Base-by-base conservation (phyloP, 768 basidiomycete genomes). In the Termitomyces bulborhizus region DNA sequence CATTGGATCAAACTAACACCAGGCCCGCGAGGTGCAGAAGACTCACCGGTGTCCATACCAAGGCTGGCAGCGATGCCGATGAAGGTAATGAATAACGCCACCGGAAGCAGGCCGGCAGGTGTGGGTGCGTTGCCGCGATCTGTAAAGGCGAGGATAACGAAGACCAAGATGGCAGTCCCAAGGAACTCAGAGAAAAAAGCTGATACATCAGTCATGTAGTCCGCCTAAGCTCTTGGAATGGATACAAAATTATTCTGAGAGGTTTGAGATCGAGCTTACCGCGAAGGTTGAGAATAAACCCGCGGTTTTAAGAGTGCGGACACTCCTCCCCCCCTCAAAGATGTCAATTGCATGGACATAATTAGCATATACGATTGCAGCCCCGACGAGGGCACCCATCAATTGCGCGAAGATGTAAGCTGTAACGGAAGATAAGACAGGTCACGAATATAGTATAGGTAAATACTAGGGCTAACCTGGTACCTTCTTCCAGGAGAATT, bases 401-500 rank as follows among this genome's bases (percentile, higher is more conserved):
- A 84, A 59, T 62, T 88, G 86, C 0, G 83, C 82, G 47, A 80
- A 65, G 54, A 86, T 76, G 66, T 83, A 88, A 24, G 54, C 71
- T 70, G 52, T 26, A 4, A 55, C 41, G 27, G 21, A 18, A 29
- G 36, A 53, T 50, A 29, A 40, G 46, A 40, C 51, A 40, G n/a
- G 24, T 13, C 32, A 34, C 26, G 13, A 39, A 36, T 21, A 6
- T 16, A 6, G 8, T 21, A 2, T 32, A 15, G 32, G 16, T 15
- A 6, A 26, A 13, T 3, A 24, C 34, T 36, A 31, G 4, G 12
- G 47, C 68, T 46, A 55, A 72, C 61, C 70, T 1, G 87, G 87
- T 0, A 86, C 86, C 63, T 88, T 88, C 60, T 75, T 77, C 81
- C 84, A 83, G 1, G 86, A 85, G 67, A 88, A 88, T 54, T 73